A percentile compares a stretch with the other conserved stretches of the same genome.
These are phyloP conservation scores for Orbilia quercus DNA, from an alignment of 2,329 filamentous ascomycete genomes.

Conservation along the genomic window DNA sequence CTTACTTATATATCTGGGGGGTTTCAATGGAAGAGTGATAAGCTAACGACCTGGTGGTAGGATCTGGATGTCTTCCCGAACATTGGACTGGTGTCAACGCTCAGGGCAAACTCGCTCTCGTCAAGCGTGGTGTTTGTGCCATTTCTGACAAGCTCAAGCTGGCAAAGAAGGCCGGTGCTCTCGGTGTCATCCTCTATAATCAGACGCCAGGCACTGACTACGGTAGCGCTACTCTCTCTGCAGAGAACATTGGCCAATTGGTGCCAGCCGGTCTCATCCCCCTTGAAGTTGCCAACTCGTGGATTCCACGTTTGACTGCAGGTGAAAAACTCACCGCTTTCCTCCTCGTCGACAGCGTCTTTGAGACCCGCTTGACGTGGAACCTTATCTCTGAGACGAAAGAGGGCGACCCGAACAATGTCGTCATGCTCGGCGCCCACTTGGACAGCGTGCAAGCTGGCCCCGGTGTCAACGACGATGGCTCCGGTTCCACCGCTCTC, in stretches of 20 bases:
- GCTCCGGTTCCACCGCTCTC: slow-evolving; percentile 70
- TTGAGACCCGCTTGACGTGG: slow-evolving; percentile 57
- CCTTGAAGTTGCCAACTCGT: slow-evolving; percentile 62
- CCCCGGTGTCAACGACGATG: slow-evolving; percentile 74
- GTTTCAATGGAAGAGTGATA: background rate
- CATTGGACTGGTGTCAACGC: slow-evolving; percentile 66
- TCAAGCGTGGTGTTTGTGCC: slow-evolving; percentile 66
- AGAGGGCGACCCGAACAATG: slow-evolving; percentile 69
- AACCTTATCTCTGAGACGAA: slow-evolving; percentile 72
- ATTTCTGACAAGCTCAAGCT: slow-evolving; percentile 66
- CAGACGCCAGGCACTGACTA: slow-evolving; percentile 69
- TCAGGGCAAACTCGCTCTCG: slow-evolving; percentile 65
- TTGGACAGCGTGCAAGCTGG: slow-evolving; percentile 70
- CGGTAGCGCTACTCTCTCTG: slow-evolving; percentile 62
- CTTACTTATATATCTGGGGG: background rate
- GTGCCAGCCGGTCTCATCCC: slow-evolving; percentile 63
- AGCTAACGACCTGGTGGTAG: slow-evolving; percentile 19
- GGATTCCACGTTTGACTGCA: slow-evolving; percentile 62
- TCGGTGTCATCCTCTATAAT: slow-evolving; percentile 66
- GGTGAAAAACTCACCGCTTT: slow-evolving; percentile 53
- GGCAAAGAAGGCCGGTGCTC: slow-evolving; percentile 65
- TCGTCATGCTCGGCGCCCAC: slow-evolving; percentile 71
- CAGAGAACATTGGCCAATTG: slow-evolving; percentile 43
- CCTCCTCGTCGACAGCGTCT: slow-evolving; percentile 59
- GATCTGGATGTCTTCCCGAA: slow-evolving; percentile 64